Evolutionary conservation across 768 basidiomycete species (phyloP).

Genomic region (Baorangia bicolor): DNA sequence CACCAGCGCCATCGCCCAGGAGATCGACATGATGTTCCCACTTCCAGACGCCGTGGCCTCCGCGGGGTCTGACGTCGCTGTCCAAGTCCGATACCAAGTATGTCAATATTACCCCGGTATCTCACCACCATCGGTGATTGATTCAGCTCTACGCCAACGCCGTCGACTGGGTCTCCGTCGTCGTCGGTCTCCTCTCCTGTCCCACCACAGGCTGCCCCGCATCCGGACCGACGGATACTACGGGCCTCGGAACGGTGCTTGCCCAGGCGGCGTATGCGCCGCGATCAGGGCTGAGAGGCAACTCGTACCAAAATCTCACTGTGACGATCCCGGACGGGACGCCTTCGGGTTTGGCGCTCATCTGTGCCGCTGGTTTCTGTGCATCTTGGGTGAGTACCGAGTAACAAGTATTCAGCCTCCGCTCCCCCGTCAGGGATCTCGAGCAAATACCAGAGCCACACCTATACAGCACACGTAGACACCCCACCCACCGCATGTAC

Average conservation of each 20-base stretch:
- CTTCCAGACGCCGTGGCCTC: conserved; percentile 28
- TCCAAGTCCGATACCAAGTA: conserved; percentile 45
- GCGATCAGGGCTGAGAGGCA: too few relatives aligned
- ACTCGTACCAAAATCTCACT: conserved; percentile 41
- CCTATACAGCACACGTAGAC: too few relatives aligned
- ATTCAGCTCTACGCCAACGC: not conserved
- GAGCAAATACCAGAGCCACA: too few relatives aligned
- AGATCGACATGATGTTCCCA: not conserved
- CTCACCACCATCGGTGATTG: too few relatives aligned
- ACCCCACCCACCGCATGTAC: too few relatives aligned
- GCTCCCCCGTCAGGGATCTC: too few relatives aligned
- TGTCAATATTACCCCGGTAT: too few relatives aligned
- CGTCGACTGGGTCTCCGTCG: conserved; percentile 39
- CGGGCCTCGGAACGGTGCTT: conserved; percentile 38
- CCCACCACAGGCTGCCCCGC: conserved; percentile 16
- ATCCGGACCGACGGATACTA: conserved; percentile 13
- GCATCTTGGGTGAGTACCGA: conserved; percentile 34
- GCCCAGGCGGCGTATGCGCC: conserved; percentile 43
- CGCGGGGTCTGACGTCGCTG: conserved; percentile 37
- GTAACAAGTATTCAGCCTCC: too few relatives aligned
- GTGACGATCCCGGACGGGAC: conserved; percentile 33
- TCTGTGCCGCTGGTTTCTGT: conserved; percentile 31
- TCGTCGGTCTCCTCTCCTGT: conserved; percentile 39
- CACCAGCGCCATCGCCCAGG: not conserved
- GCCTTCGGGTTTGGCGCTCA: conserved; percentile 27